Evolutionary conservation across 2,329 filamentous ascomycete species (phyloP).

Genomic region (Xenosphaeropsis pyriputrescens): DNA sequence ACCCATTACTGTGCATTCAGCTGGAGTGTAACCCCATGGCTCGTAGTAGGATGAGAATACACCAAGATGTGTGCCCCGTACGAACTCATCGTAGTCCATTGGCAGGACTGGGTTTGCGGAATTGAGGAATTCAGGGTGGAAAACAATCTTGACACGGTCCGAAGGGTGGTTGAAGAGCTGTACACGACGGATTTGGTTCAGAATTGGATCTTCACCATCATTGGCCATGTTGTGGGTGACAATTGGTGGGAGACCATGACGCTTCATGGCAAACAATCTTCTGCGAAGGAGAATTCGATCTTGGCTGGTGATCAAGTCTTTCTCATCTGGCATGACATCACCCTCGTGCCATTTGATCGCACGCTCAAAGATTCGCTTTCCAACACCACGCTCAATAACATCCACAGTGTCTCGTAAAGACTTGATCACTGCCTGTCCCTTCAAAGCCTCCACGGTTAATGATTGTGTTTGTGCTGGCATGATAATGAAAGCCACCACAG

Average conservation of each 20-base stretch:
- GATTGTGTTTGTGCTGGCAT: slow-evolving; percentile 96
- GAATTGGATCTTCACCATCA: slow-evolving; percentile 79
- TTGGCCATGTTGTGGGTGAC: slow-evolving; percentile 99
- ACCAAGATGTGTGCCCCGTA: slow-evolving; percentile 88
- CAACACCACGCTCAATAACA: slow-evolving; percentile 84
- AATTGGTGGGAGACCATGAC: slow-evolving; percentile 77
- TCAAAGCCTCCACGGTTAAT: slow-evolving; percentile 85
- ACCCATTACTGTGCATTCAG: slow-evolving; percentile 97
- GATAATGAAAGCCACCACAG: slow-evolving; percentile 94
- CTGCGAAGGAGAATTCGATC: slow-evolving; percentile 87
- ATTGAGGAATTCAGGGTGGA: slow-evolving; percentile 92
- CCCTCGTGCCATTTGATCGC: slow-evolving; percentile 94
- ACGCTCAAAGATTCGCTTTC: slow-evolving; percentile 86
- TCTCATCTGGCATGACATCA: slow-evolving; percentile 85
- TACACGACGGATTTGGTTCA: slow-evolving; percentile 91
- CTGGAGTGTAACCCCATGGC: slow-evolving; percentile 96
- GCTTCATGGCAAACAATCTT: slow-evolving; percentile 92
- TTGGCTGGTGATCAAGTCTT: slow-evolving; percentile 82
- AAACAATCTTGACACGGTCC: slow-evolving; percentile 93
- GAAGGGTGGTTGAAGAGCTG: slow-evolving; percentile 93
- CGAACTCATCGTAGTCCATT: slow-evolving; percentile 96
- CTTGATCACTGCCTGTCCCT: slow-evolving; percentile 95
- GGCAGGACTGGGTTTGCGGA: slow-evolving; percentile 90
- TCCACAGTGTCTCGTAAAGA: slow-evolving; percentile 86
- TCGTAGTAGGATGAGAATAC: slow-evolving; percentile 98